Conservation (phyloP, 257 asterid genomes). For the Solanum clarkiae region DNA sequence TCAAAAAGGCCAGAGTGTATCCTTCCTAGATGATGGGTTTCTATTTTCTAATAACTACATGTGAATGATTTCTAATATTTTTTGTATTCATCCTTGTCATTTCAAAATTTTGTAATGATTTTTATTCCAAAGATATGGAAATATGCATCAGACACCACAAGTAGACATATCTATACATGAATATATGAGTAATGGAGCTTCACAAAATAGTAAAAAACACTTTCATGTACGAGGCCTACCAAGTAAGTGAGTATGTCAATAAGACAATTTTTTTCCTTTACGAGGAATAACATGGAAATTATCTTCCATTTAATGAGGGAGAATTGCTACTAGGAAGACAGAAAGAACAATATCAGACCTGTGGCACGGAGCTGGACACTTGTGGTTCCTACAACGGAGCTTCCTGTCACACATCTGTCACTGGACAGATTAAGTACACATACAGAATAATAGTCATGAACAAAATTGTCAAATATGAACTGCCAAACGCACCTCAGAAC, state of each 20-base stretch:
- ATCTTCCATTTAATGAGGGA: background rate
- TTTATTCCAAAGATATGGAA: background rate
- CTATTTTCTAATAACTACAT: background rate
- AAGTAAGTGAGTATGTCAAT: background rate
- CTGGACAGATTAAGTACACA: background rate
- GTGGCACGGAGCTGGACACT: conserved; percentile 96
- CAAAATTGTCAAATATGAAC: background rate
- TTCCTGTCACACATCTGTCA: conserved; percentile 78
- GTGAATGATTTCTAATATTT: background rate
- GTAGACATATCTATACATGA: background rate
- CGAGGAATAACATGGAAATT: background rate
- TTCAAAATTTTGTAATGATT: background rate
- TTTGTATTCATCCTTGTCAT: background rate
- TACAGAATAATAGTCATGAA: background rate
- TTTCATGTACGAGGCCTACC: background rate
- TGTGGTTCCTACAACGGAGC: conserved; percentile 93
- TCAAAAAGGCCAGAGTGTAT: background rate
- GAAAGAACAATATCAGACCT: conserved; percentile 31
- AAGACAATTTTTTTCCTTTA: background rate
- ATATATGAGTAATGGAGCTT: background rate
- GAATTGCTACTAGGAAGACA: background rate
- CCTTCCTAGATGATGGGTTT: background rate
- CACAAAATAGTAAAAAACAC: background rate
- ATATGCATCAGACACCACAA: background rate
- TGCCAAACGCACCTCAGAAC: conserved; percentile 63